phyloP scores from a whole-genome alignment of 345 rosid genomes.

The Erucastrum elatum region DNA sequence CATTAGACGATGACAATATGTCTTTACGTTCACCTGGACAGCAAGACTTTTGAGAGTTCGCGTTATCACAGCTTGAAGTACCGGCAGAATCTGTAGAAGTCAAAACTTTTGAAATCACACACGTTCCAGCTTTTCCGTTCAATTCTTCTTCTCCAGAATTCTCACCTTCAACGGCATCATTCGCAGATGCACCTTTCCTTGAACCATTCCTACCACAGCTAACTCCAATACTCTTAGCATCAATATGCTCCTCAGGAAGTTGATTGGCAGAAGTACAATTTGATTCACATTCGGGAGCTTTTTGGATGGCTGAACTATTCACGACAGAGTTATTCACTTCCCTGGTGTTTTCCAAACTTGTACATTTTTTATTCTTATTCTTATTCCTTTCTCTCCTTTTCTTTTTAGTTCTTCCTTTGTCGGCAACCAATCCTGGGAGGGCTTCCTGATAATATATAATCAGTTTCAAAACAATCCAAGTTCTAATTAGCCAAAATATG shows the following conservation, averaged over 20 bases:
- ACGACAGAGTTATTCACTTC: slow-evolving; percentile 33
- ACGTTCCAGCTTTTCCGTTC: slow-evolving; percentile 33
- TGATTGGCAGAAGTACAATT: slow-evolving; percentile 43
- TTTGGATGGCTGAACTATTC: slow-evolving; percentile 35
- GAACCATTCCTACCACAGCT: slow-evolving; percentile 36
- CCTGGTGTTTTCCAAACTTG: slow-evolving; percentile 39
- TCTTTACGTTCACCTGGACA: slow-evolving; percentile 39
- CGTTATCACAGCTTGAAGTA: slow-evolving; percentile 40
- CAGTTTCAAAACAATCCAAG: slow-evolving; percentile 41
- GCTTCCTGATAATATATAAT: slow-evolving; percentile 64
- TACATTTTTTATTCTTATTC: slow-evolving; percentile 57
- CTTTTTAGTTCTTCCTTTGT: slow-evolving; percentile 51
- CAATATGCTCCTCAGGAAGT: slow-evolving; percentile 39
- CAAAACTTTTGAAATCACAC: slow-evolving; percentile 34
- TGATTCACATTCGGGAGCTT: slow-evolving; percentile 29
- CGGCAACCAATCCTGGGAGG: slow-evolving; percentile 48
- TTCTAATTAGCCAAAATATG: slow-evolving; percentile 26
- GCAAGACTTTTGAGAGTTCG: slow-evolving; percentile 35
- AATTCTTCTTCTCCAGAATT: slow-evolving; percentile 35
- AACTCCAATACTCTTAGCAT: slow-evolving; percentile 34
- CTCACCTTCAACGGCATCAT: slow-evolving; percentile 32
- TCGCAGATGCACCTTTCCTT: slow-evolving; percentile 27
- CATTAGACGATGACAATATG: slow-evolving; percentile 35
- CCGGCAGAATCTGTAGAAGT: slow-evolving; percentile 35
- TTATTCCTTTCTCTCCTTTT: slow-evolving; percentile 68